phyloP scores from a whole-genome alignment of 208 protist genomes.

The Leishmania tarentolae region DNA sequence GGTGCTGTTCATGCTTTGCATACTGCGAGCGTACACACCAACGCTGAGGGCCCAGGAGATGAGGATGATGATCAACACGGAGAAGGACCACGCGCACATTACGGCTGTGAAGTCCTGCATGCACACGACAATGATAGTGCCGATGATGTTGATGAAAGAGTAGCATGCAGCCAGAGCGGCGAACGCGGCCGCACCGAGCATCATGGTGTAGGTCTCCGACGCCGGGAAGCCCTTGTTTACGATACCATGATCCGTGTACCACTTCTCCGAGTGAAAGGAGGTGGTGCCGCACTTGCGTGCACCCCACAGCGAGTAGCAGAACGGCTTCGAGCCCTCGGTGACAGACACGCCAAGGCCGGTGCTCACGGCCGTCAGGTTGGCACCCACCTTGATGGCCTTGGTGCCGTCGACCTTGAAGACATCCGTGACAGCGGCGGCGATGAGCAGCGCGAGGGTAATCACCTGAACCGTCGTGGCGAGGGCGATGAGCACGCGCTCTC shows the following conservation, averaged over 20 bases:
- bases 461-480: constrained; percentile 16
- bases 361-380: constrained; percentile 14
- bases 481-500: constrained; percentile 24
- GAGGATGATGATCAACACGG: constrained; percentile 31
- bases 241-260: constrained; percentile 15
- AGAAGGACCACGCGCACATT: constrained; percentile 36
- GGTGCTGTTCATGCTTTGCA: constrained; percentile 20
- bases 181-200: constrained; percentile 27
- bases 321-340: constrained; percentile 22
- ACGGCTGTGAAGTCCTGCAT: constrained; percentile 30
- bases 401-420: constrained; percentile 29
- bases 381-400: constrained; percentile 16
- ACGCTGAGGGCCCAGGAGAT: constrained; percentile 33
- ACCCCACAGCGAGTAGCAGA: constrained; percentile 35
- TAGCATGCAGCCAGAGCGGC: constrained; percentile 24
- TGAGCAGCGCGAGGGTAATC: constrained; percentile 23
- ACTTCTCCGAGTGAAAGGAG: constrained; percentile 13
- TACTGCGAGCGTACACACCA: constrained; percentile 23
- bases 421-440: constrained; percentile 21
- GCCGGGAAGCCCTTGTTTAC: constrained; percentile 21
- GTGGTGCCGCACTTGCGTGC: constrained; percentile 18
- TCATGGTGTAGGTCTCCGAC: constrained; percentile 16
- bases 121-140: constrained; percentile 18
- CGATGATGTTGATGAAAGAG: constrained; percentile 25
- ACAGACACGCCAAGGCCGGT: constrained; percentile 14